Evolutionary conservation across 495 filamentous ascomycete species (phyloP), one percentile per base, ranked within the genome.

Genomic region (Talaromyces liani): DNA sequence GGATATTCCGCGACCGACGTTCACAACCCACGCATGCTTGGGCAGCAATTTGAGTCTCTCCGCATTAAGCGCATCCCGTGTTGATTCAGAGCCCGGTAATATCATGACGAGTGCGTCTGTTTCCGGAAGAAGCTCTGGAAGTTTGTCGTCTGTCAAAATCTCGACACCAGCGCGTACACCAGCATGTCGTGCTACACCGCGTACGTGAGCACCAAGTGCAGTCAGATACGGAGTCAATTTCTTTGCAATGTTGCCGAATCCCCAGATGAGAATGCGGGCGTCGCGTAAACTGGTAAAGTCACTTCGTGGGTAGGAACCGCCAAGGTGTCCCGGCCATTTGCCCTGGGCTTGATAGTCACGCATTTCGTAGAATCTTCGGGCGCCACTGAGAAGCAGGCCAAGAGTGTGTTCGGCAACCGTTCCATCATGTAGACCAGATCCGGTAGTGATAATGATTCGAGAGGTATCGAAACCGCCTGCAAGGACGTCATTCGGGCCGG

Each of bases 1-100:
- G 1, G 89, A 79, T 25, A 76, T 79, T 1, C 88, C 87, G 20
- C 88, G 80, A 12, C 88, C 88, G 34, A 90, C 83, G 66, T 90
- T 91, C 25, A 91, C 85, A 51, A 91, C 77, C 24, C 87, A 79
- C 29, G 81, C 75, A 12, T 87, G 87, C 14, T 66, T 73, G 51
- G 82, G 83, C 59, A 88, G 75, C 51, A 71, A 66, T 63, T 66
- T 66, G 4, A 73, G 59, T 24, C 69, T 53, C 64, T 73, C 68
- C 6, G 66, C 70, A 63, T 63, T 71, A 59, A 73, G 36, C 0
- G 65, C 71, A 47, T 71, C 65, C 27, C 66, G 65, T 7, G 71
- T 73, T 12, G 69, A 67, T 0, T 59, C 69, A 1, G 68, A 67
- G 1, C 71, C 71, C 31, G 71, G 71, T 41, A 73, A 25, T 36